Base-by-base conservation (phyloP, 1,139 yeast genomes). In the Hemisphaericaspora xylofermentans region DNA sequence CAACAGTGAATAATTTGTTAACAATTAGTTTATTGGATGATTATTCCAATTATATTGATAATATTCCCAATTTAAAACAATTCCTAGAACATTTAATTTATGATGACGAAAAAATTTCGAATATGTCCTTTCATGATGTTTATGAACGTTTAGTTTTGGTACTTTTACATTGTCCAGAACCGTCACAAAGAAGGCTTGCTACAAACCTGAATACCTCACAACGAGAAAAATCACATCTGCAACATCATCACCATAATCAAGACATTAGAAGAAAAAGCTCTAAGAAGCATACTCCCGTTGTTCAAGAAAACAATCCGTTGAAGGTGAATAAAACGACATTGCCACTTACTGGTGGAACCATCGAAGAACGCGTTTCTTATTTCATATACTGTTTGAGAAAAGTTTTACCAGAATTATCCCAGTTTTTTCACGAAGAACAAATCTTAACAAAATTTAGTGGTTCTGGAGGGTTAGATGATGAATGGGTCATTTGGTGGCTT, bases 401-500 rank as follows among this genome's bases (percentile, higher is more conserved):
- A 51, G 66, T 75, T 34, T 64, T 87, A 40, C 96, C 96, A 1
- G 96, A 88, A 52, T 63, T 91, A 37, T 82, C 88, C 40, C 78
- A 76, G 44, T 87, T 81, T 49, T 79, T 91, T 50, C 84, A 80
- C 36, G 96, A 88, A 54, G 97, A 91, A 54, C 93, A 85, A 47
- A 79, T 85, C 30, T 63, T 86, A 40, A 71, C 78, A 42, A 76
- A 82, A 35, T 69, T 77, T 49, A 83, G 82, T 24, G 26, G 26
- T 8, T 8, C n/a, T 24, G 26, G 26, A 6, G 68, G 78, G 37
- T 74, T 78, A 42, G 91, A 88, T 52, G 94, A 87, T 52, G 94
- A 86, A 56, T 91, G 97, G 97, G 68, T 89, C 28, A 74, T 88
- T 29, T 91, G 96, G 95, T 91, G 97, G 97, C 69, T 89, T 49